Evolutionary conservation across 805 yeast genomes (phyloP).

Genomic region (Ogataea glucozyma): DNA sequence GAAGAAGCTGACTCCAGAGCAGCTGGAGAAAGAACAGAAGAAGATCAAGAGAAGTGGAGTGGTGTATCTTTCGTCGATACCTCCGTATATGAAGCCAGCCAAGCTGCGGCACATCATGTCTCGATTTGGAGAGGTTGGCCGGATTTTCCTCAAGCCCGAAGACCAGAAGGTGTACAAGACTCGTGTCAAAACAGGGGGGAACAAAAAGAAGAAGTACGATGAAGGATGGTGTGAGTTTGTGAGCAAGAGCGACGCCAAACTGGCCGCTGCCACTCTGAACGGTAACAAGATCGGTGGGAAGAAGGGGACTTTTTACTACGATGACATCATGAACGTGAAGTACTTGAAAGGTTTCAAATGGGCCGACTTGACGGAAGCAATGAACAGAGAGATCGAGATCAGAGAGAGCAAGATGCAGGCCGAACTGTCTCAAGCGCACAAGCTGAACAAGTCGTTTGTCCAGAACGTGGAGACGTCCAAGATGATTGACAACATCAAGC

Average conservation of each 20-base stretch:
- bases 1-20: slow-evolving; percentile 57
- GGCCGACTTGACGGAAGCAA: slow-evolving; percentile 91
- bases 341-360: slow-evolving; percentile 92
- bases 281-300: slow-evolving; percentile 91
- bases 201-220: slow-evolving; percentile 79
- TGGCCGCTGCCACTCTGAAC: slow-evolving; percentile 82
- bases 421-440: slow-evolving; percentile 86
- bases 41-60: slow-evolving; percentile 79
- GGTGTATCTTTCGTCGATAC: slow-evolving; percentile 85
- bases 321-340: slow-evolving; percentile 88
- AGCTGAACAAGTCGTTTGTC: slow-evolving; percentile 80
- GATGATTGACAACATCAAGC: slow-evolving; percentile 68
- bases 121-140: slow-evolving; percentile 84
- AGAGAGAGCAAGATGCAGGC: slow-evolving; percentile 85
- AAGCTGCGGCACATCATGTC: slow-evolving; percentile 79
- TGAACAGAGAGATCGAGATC: slow-evolving; percentile 84
- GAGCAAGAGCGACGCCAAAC: slow-evolving; percentile 81
- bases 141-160: slow-evolving; percentile 87
- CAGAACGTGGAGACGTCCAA: slow-evolving; percentile 84
- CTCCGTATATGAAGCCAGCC: slow-evolving; percentile 96
- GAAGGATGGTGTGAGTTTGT: slow-evolving; percentile 98
- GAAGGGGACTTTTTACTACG: slow-evolving; percentile 87
- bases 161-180: slow-evolving; percentile 60
- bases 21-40: slow-evolving; percentile 54
- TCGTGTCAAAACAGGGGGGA: slow-evolving; percentile 86